Evolutionary conservation across 306 rosid species (phyloP).

Genomic region (Medicago arabica): DNA sequence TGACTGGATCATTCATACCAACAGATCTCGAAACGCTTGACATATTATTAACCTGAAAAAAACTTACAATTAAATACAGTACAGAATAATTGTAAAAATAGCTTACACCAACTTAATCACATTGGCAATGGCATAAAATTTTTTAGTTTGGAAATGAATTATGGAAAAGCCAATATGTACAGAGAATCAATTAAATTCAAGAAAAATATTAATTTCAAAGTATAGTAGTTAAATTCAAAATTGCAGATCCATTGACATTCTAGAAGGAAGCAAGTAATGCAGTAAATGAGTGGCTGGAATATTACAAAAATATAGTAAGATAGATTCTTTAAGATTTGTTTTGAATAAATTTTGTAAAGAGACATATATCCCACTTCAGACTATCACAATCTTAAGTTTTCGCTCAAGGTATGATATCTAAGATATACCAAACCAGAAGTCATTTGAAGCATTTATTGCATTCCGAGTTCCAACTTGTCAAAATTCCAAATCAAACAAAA

Average conservation of each 20-base stretch:
- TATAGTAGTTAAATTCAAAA: constrained; percentile 15
- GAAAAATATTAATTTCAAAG: constrained; percentile 20
- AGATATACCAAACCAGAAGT: constrained; percentile 28
- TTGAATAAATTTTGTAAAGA: constrained; percentile 24
- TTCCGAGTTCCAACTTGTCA: background rate
- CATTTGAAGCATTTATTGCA: constrained; percentile 29
- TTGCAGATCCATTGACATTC: constrained; percentile 18
- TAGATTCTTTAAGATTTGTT: constrained; percentile 10
- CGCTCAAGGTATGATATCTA: constrained; percentile 5
- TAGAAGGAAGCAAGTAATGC: constrained; percentile 26
- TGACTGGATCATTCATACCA: constrained; percentile 54
- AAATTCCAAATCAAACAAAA: constrained; percentile 28
- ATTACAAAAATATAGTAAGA: constrained; percentile 17
- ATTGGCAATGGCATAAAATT: constrained; percentile 7
- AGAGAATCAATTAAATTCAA: constrained; percentile 11
- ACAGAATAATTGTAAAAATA: constrained; percentile 15
- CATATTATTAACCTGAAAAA: constrained; percentile 67
- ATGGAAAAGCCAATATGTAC: background rate
- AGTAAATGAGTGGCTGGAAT: constrained; percentile 1
- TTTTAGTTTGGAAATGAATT: constrained; percentile 20
- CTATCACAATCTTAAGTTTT: background rate
- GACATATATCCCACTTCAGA: constrained; percentile 15
- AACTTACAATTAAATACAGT: constrained; percentile 19
- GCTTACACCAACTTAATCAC: constrained; percentile 5
- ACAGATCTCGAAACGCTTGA: constrained; percentile 49